Percentiles rank a stretch among this genome's conserved stretches.
phyloP scores from a whole-genome alignment of 179 eudicot genomes.

The Amaranthus tricolor region DNA sequence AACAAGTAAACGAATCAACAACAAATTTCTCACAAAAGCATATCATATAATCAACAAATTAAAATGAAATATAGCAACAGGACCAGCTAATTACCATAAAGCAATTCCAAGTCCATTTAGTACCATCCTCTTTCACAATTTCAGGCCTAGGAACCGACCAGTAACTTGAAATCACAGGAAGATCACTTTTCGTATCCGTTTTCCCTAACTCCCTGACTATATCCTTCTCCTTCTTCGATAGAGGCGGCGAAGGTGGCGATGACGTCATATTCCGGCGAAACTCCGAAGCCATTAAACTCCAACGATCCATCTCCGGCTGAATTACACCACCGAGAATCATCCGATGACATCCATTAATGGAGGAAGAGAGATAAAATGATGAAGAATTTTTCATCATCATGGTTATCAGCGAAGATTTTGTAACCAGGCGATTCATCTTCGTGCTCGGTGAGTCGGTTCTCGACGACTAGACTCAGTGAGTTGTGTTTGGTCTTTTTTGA shows the following conservation, averaged over 20 bases:
- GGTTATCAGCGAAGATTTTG: conserved; percentile 11
- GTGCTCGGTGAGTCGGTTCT: conserved; percentile 15
- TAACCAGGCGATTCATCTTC: conserved; percentile 29
- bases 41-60: not conserved
- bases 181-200: conserved; percentile 14
- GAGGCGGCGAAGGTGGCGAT: conserved; percentile 4
- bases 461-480: conserved; percentile 5
- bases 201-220: conserved; percentile 22
- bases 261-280: conserved; percentile 29
- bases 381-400: conserved; percentile 10
- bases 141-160: conserved; percentile 67
- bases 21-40: not conserved
- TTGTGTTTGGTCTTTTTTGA: not conserved
- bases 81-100: conserved; percentile 55
- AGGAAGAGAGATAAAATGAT: conserved; percentile 11
- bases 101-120: conserved; percentile 90
- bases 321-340: not conserved
- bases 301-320: not conserved
- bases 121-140: conserved; percentile 61
- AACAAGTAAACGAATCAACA: not conserved
- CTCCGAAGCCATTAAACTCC: conserved; percentile 16
- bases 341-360: conserved; percentile 15
- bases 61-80: not conserved
- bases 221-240: conserved; percentile 23
- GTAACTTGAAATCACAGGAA: conserved; percentile 50